Conservation (phyloP, 768 basidiomycete genomes). For the Lactarius indigo region DNA sequence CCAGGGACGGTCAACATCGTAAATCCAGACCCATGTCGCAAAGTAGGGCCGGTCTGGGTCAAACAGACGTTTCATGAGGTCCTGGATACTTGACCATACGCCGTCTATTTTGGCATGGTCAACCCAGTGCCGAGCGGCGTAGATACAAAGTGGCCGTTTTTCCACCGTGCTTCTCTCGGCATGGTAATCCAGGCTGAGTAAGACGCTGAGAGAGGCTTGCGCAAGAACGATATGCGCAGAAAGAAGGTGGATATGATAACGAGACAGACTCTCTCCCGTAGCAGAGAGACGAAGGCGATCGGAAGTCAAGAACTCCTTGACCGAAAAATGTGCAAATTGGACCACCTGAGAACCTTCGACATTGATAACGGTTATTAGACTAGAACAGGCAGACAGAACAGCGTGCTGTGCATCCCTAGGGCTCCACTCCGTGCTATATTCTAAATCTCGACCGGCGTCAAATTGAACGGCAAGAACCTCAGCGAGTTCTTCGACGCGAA, state of each 20-base stretch:
- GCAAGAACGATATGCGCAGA: neutral
- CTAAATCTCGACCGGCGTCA: neutral
- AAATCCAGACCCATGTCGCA: neutral
- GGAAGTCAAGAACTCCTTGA: neutral
- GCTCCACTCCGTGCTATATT: neutral
- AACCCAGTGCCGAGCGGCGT: neutral
- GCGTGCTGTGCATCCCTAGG: neutral
- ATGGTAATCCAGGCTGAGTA: neutral
- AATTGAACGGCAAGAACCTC: neutral
- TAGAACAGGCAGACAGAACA: neutral
- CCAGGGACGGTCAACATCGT: neutral
- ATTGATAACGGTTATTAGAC: neutral
- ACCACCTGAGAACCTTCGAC: neutral
- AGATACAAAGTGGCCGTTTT: neutral
- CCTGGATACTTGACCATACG: neutral
- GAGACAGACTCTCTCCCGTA: neutral
- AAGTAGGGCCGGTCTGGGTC: neutral
- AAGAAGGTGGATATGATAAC: neutral
- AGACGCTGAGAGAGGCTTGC: neutral
- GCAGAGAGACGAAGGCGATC: neutral
- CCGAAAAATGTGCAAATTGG: neutral
- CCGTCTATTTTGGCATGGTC: neutral
- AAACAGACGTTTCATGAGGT: neutral
- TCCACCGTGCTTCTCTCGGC: neutral
- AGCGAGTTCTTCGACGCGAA: neutral